A percentile compares a stretch with the other conserved stretches of the same genome.
Evolutionary conservation across 805 yeast genomes (phyloP).

Genomic region (Saturnispora zaruensis): DNA sequence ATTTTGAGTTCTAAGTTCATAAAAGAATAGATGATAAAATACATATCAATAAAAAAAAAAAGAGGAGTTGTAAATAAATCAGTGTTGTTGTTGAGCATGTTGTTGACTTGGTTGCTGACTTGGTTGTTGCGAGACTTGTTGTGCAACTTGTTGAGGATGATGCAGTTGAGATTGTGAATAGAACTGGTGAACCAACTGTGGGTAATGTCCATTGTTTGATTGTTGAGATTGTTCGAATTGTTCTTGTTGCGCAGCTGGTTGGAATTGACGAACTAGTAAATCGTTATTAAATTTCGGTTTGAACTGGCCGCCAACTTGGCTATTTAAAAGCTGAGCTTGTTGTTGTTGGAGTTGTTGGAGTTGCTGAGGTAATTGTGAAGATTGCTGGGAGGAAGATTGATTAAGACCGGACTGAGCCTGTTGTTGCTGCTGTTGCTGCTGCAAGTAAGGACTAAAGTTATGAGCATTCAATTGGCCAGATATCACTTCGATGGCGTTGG

Average conservation of each 20-base stretch:
- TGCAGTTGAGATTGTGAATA: neutral
- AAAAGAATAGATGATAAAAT: neutral
- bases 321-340: neutral
- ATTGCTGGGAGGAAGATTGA: neutral
- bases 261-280: constrained; percentile 8
- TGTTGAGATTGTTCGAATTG: constrained; percentile 1
- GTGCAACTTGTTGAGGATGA: neutral
- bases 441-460: constrained; percentile 1
- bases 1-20: neutral
- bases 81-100: constrained; percentile 6
- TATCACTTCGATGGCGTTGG: constrained; percentile 8
- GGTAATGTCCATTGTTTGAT: neutral
- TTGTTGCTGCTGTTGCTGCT: constrained; percentile 5
- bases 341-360: neutral
- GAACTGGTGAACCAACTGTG: constrained; percentile 4
- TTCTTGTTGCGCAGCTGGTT: constrained; percentile 4
- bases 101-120: constrained; percentile 1
- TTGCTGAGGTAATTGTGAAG: neutral
- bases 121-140: neutral
- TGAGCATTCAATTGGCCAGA: constrained; percentile 8
- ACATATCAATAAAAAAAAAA: neutral
- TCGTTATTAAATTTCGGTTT: constrained; percentile 9
- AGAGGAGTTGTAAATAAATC: neutral
- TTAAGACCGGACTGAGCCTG: neutral
- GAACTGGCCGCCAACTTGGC: constrained; percentile 4